Percentiles rank a stretch among this genome's conserved stretches.
Conservation (phyloP, 169 alveolate species). For the Plasmodium billcollinsi region DNA sequence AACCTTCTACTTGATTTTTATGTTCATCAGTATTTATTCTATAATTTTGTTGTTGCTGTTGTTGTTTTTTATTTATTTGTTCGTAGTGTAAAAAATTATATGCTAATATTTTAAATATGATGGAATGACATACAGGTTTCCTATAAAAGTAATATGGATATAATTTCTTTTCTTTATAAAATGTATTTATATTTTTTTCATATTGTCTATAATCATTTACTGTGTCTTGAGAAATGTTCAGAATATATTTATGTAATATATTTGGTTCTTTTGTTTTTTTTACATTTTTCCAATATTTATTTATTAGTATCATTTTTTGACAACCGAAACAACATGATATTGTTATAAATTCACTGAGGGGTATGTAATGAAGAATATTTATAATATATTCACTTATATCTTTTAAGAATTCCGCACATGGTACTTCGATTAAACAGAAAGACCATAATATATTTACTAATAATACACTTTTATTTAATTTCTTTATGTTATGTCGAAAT, state of each 20-base stretch:
- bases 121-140: constrained; percentile 39
- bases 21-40: not conserved
- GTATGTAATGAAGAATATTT: constrained; percentile 41
- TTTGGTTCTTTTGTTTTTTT: constrained; percentile 22
- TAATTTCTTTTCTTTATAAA: constrained; percentile 33
- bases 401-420: constrained; percentile 28
- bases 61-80: not conserved
- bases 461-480: constrained; percentile 43
- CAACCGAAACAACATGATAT: constrained; percentile 63
- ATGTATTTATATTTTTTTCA: constrained; percentile 20
- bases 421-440: constrained; percentile 39
- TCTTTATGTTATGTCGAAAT: constrained; percentile 45
- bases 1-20: not conserved
- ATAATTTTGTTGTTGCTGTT: not conserved
- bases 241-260: not conserved
- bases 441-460: constrained; percentile 54
- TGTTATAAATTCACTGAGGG: constrained; percentile 48
- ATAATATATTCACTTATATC: constrained; percentile 63
- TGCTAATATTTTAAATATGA: constrained; percentile 59
- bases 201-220: constrained; percentile 25
- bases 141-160: constrained; percentile 51
- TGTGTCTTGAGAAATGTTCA: not conserved
- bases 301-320: constrained; percentile 40
- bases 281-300: constrained; percentile 7
- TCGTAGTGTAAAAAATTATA: constrained; percentile 48